A percentile compares a stretch with the other conserved stretches of the same genome.
Conservation (phyloP, 78 protist species). For the Corallochytrium limacisporum region DNA sequence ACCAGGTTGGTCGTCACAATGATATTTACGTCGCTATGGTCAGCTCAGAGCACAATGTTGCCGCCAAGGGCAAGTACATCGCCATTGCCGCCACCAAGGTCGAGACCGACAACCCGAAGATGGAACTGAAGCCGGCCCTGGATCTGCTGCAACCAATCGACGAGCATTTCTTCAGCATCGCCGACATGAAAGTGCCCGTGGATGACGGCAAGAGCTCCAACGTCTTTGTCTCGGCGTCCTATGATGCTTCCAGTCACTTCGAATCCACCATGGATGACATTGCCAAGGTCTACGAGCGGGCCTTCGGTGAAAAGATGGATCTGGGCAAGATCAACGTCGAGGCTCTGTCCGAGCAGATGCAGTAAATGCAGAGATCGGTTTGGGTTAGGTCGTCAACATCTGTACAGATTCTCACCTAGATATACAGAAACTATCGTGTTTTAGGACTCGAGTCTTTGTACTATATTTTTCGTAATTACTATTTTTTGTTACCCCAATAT, state of each 20-base stretch:
- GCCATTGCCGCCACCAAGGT: constrained; percentile 81
- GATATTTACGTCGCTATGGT: constrained; percentile 83
- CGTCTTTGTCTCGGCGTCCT: constrained; percentile 53
- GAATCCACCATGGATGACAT: constrained; percentile 58
- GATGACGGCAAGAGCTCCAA: constrained; percentile 50
- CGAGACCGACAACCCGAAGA: constrained; percentile 77
- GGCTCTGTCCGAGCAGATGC: no score
- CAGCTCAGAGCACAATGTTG: constrained; percentile 67
- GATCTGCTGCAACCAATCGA: constrained; percentile 63
- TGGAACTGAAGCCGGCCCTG: constrained; percentile 79
- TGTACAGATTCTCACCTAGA: no score
- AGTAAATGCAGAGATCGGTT: no score
- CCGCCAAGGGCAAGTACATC: constrained; percentile 77
- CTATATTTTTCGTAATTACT: no score
- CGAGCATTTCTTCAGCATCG: constrained; percentile 39
- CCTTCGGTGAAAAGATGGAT: constrained; percentile 13
- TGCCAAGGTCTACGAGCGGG: constrained; percentile 26
- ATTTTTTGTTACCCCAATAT: no score
- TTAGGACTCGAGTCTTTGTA: no score
- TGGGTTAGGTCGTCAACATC: no score
- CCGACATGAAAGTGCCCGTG: constrained; percentile 54
- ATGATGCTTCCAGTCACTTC: constrained; percentile 82
- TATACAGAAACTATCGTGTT: no score
- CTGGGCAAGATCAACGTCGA: constrained; percentile 10
- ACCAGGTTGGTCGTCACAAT: constrained; percentile 31